Conservation (phyloP, 768 basidiomycete genomes). For the Termitomyces sp. region DNA sequence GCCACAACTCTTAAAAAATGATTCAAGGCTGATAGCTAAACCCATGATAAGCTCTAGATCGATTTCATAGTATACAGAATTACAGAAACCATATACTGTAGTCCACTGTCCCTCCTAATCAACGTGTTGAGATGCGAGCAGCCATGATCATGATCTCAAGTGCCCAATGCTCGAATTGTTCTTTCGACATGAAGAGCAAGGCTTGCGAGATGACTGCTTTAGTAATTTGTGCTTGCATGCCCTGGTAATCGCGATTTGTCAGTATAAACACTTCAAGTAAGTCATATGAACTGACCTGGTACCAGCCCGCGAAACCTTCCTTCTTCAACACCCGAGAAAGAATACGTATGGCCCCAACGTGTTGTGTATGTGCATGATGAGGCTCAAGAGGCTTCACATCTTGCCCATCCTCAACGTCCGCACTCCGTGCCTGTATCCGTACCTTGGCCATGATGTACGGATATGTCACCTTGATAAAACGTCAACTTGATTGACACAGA, state of each 20-base stretch:
- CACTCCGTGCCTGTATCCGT: slow-evolving; percentile 81
- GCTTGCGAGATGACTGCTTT: slow-evolving; percentile 97
- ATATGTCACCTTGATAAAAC: slow-evolving; percentile 69
- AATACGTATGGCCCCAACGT: slow-evolving; percentile 74
- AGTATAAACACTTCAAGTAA: background rate
- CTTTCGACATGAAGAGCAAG: slow-evolving; percentile 94
- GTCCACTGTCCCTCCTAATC: background rate
- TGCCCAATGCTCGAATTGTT: slow-evolving; percentile 91
- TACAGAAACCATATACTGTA: slow-evolving; percentile 1
- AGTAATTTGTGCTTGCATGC: slow-evolving; percentile 93
- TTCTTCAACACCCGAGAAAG: slow-evolving; percentile 64
- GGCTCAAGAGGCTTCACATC: slow-evolving; percentile 32
- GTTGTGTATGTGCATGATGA: slow-evolving; percentile 43
- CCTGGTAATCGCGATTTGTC: slow-evolving; percentile 38
- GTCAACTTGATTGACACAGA: background rate
- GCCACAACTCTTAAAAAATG: background rate
- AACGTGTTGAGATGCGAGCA: slow-evolving; percentile 29
- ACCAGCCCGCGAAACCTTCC: slow-evolving; percentile 91
- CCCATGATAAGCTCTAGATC: background rate
- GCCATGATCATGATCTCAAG: slow-evolving; percentile 60
- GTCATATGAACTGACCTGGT: slow-evolving; percentile 58
- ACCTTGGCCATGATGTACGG: slow-evolving; percentile 98
- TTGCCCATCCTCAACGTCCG: slow-evolving; percentile 43
- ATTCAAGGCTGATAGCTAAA: background rate
- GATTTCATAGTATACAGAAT: background rate